Base-by-base conservation (phyloP, 2,329 filamentous ascomycete species). In the Dothiorella sarmentorum region DNA sequence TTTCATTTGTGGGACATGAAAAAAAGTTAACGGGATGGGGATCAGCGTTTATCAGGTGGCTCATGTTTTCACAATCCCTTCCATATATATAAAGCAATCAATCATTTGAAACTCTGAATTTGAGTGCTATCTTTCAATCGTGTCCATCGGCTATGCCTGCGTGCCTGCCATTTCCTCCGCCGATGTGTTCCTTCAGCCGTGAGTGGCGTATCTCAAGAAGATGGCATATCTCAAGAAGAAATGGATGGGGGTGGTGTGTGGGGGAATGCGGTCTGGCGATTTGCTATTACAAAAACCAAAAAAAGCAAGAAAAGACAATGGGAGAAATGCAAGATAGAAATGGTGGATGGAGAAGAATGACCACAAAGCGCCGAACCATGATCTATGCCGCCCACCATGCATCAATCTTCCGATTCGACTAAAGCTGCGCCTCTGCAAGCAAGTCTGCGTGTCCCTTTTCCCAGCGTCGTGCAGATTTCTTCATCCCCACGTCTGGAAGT, bases 401-500 rank as follows among this genome's bases (percentile, higher is more conserved):
- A 49, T 49, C 43, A 47, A 58, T 49, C 56, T 40, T 24, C 43
- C 31, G 13, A 29, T 58, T 49, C 42, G 31, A 44, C 29, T 15
- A n/a, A n/a, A 24, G 26, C 44, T 31, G 27, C 26, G n/a, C 56
- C 13, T 42, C 17, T 27, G 11, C 52, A 6, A 17, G n/a, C 26
- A 40, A 33, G 37, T 33, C 27, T 7, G 20, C 15, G n/a, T 24
- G 33, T n/a, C 20, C 13, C 20, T 26, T 26, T 51, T 27, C 35
- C 18, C 37, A 29, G n/a, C 15, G n/a, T n/a, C n/a, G 22, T 47
- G 4, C 26, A 7, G 20, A 17, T 3, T 43, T 51, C 44, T 26
- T 35, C 24, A 20, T 33, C 17, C 35, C 26, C 15, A 37, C 35
- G 24, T 18, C 38, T 67, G 63, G 61, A 85, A 90, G 56, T 27